Percentiles rank a stretch among this genome's conserved stretches.
Conservation (phyloP, 768 basidiomycete genomes). For the Hygrocybe coccinea region DNA sequence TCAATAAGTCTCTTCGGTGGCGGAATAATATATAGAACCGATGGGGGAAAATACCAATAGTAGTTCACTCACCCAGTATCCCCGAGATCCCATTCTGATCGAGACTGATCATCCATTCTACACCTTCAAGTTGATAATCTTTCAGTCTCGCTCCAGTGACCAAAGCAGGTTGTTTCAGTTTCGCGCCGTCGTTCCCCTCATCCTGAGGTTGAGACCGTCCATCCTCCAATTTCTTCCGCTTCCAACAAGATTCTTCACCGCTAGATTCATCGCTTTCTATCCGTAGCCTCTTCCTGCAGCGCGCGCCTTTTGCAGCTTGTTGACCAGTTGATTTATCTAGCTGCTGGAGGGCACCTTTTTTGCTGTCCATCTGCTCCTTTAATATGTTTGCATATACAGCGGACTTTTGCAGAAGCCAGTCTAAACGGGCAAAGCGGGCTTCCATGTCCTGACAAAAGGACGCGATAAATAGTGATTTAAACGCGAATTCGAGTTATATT, state of each 20-base stretch:
- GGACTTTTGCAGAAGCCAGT: constrained; percentile 70
- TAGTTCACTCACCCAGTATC: constrained; percentile 54
- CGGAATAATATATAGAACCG: background rate
- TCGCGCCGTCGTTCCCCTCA: constrained; percentile 26
- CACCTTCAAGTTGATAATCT: constrained; percentile 87
- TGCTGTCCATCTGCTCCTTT: constrained; percentile 66
- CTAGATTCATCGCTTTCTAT: constrained; percentile 13
- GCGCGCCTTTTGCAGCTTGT: background rate
- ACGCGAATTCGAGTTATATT: background rate
- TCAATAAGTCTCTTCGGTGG: background rate
- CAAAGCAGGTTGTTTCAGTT: constrained; percentile 68
- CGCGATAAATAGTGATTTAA: background rate
- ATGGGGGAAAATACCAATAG: background rate
- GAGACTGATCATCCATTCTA: constrained; percentile 91
- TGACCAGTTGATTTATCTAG: background rate
- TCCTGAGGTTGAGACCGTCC: constrained; percentile 13
- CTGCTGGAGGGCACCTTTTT: constrained; percentile 26
- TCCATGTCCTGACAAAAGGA: constrained; percentile 39
- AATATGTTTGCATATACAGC: constrained; percentile 69
- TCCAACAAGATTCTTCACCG: constrained; percentile 11
- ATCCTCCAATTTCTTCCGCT: constrained; percentile 21
- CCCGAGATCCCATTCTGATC: constrained; percentile 83
- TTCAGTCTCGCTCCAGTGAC: constrained; percentile 84
- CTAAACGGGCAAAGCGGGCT: constrained; percentile 48
- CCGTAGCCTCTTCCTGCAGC: constrained; percentile 19